phyloP scores from a whole-genome alignment of 1,284 basidiomycete species.

The Irpex lacteus region DNA sequence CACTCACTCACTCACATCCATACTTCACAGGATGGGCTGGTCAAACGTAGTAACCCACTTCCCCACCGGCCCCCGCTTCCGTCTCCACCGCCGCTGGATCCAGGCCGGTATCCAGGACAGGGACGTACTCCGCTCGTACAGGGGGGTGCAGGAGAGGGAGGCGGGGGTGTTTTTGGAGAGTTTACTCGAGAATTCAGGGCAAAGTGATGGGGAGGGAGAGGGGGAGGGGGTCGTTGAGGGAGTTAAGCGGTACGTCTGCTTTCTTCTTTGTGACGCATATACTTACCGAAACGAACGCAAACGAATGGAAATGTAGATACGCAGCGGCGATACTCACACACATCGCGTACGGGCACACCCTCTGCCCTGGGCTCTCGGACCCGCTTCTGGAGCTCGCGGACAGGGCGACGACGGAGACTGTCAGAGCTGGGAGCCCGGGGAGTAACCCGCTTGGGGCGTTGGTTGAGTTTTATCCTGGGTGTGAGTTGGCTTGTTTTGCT shows the following conservation, averaged over 20 bases:
- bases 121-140: constrained; percentile 19
- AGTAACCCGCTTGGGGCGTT: constrained; percentile 22
- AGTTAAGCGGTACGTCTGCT: constrained; percentile 21
- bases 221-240: constrained; percentile 24
- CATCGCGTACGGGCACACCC: constrained; percentile 24
- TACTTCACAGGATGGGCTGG: not conserved
- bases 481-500: not conserved
- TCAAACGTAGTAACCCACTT: not conserved
- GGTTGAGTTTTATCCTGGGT: constrained; percentile 43
- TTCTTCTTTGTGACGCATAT: constrained; percentile 11
- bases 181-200: constrained; percentile 9
- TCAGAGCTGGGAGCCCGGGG: constrained; percentile 21
- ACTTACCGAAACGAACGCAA: no score
- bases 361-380: constrained; percentile 19
- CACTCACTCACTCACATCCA: not conserved
- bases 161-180: constrained; percentile 23
- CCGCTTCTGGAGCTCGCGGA: constrained; percentile 21
- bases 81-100: constrained; percentile 29
- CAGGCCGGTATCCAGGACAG: constrained; percentile 26
- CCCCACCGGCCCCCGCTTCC: constrained; percentile 15
- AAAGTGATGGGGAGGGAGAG: not conserved
- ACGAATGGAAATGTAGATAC: not conserved
- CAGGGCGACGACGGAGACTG: constrained; percentile 18
- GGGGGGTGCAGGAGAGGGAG: constrained; percentile 24
- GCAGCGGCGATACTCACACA: constrained; percentile 21